phyloP scores from a whole-genome alignment of 2,329 filamentous ascomycete genomes.

The Colletotrichum karsti region DNA sequence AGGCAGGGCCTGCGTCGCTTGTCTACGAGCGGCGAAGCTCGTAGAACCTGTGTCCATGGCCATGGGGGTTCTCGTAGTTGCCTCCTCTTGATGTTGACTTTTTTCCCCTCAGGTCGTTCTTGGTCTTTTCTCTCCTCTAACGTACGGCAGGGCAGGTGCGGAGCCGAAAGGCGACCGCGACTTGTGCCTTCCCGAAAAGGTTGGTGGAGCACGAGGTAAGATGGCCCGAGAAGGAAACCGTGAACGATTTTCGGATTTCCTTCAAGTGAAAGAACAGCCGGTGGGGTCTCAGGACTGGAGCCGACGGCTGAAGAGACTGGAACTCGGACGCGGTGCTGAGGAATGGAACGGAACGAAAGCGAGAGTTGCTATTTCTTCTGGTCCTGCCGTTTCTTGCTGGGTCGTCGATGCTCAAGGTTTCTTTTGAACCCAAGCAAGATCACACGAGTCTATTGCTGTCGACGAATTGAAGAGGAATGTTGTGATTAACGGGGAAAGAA shows the following conservation, averaged over 20 bases:
- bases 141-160: neutral
- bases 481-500: neutral
- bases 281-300: slow-evolving; percentile 30
- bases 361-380: neutral
- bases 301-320: slow-evolving; percentile 8
- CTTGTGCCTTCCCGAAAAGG: neutral
- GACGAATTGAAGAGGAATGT: neutral
- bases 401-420: neutral
- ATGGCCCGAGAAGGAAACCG: neutral
- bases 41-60: slow-evolving; percentile 43
- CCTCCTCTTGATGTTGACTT: neutral
- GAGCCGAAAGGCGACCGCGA: neutral
- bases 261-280: neutral
- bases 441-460: neutral
- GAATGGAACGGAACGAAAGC: slow-evolving; percentile 3
- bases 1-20: slow-evolving; percentile 74
- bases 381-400: neutral
- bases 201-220: neutral
- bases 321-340: slow-evolving; percentile 5
- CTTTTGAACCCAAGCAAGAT: neutral
- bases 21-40: slow-evolving; percentile 76
- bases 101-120: slow-evolving; percentile 9
- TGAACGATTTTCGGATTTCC: neutral
- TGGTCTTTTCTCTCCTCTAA: slow-evolving; percentile 16
- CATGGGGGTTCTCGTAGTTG: slow-evolving; percentile 15